Conservation (phyloP, 345 rosid species). For the Populus simonii region DNA sequence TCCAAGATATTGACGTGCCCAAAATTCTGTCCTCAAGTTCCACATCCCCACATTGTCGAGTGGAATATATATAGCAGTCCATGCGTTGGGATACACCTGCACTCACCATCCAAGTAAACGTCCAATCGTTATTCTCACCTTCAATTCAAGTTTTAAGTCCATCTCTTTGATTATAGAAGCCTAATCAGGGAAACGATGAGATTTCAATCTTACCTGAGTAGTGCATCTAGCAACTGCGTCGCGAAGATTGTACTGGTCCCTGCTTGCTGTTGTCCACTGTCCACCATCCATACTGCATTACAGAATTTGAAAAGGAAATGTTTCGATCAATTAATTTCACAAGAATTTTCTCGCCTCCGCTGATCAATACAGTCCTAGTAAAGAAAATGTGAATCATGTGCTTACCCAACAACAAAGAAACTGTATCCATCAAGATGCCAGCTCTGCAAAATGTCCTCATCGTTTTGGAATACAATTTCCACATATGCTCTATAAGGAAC, state of each 20-base stretch:
- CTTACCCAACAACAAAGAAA: conserved; percentile 91
- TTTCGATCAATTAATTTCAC: background rate
- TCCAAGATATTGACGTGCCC: conserved; percentile 93
- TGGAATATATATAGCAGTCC: conserved; percentile 84
- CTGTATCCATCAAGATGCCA: conserved; percentile 83
- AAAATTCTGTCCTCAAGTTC: conserved; percentile 78
- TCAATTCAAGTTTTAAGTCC: background rate
- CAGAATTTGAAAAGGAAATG: background rate
- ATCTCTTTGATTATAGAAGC: background rate
- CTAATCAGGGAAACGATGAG: background rate
- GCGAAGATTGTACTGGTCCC: conserved; percentile 70
- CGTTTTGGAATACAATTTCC: conserved; percentile 83
- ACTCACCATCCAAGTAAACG: background rate
- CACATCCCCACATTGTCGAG: conserved; percentile 96
- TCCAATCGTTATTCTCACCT: background rate
- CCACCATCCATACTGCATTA: conserved; percentile 93
- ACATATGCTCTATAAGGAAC: conserved; percentile 63
- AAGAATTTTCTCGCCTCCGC: background rate
- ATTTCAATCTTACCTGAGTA: conserved; percentile 49
- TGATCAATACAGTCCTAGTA: background rate
- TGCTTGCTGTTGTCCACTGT: conserved; percentile 66
- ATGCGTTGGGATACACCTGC: conserved; percentile 89
- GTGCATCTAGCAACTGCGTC: conserved; percentile 81
- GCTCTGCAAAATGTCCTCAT: conserved; percentile 77
- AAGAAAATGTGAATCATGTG: background rate